Percentiles rank a stretch among this genome's conserved stretches.
These are phyloP conservation scores for Metarhizium robertsii DNA, from an alignment of 2,329 filamentous ascomycete species.

Conservation along the genomic window DNA sequence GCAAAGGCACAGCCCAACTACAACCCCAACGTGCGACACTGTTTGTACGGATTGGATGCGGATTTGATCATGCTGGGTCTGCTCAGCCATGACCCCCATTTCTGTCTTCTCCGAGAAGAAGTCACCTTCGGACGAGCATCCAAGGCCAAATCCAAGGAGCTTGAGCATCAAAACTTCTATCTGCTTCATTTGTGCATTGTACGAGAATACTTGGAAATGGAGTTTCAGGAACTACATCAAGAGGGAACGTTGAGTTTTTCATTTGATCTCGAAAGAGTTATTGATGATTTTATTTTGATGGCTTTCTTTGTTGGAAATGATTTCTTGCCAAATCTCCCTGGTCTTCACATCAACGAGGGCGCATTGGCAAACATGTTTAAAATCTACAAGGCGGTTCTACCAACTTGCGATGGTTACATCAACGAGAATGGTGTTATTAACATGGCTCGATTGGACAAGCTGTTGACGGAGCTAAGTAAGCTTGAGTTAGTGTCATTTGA, in stretches of 20 bases:
- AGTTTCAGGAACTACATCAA: conserved; percentile 86
- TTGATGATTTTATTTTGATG: conserved; percentile 99
- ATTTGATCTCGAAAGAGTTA: conserved; percentile 91
- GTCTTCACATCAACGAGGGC: conserved; percentile 96
- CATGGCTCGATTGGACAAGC: conserved; percentile 62
- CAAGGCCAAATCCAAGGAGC: conserved; percentile 84
- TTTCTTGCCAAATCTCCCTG: conserved; percentile 93
- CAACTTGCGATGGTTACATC: conserved; percentile 84
- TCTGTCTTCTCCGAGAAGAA: conserved; percentile 92
- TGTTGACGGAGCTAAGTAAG: conserved; percentile 77
- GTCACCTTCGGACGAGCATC: conserved; percentile 90
- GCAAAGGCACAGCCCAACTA: conserved; percentile 93
- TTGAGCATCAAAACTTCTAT: conserved; percentile 98
- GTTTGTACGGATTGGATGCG: conserved; percentile 92
- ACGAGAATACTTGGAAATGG: conserved; percentile 89
- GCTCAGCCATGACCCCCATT: conserved; percentile 95
- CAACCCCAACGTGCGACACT: conserved; percentile 88
- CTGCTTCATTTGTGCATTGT: conserved; percentile 96
- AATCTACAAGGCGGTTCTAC: conserved; percentile 85
- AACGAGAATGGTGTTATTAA: conserved; percentile 94
- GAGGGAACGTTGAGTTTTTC: conserved; percentile 62
- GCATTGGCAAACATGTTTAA: conserved; percentile 95
- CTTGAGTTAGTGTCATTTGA: conserved; percentile 93
- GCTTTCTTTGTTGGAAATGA: conserved; percentile 99
- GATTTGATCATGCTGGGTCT: conserved; percentile 98